A percentile compares a stretch with the other conserved stretches of the same genome.
phyloP scores from a whole-genome alignment of 371 early-diverging fungal genomes.

The Lichtheimia ornata region DNA sequence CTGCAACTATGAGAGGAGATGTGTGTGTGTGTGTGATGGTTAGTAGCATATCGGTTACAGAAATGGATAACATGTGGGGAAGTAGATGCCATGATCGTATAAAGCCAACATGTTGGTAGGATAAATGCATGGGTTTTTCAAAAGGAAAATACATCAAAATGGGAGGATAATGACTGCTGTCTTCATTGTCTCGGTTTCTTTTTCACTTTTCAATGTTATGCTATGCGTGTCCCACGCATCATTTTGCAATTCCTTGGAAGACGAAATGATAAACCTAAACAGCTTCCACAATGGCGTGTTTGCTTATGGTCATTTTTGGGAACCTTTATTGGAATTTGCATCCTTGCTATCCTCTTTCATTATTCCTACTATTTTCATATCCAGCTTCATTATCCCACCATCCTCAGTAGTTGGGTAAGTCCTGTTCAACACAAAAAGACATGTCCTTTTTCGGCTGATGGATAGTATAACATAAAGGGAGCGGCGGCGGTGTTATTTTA shows the following conservation, averaged over 20 bases:
- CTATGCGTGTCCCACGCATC: not conserved
- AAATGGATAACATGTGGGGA: too few species aligned
- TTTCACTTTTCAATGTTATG: not conserved
- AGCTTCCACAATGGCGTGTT: slow-evolving; percentile 31
- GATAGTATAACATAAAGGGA: slow-evolving; percentile 34
- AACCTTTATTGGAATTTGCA: slow-evolving; percentile 45
- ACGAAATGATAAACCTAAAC: not conserved
- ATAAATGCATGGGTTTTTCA: too few species aligned
- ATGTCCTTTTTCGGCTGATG: not conserved
- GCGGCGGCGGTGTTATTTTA: slow-evolving; percentile 72
- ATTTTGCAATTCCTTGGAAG: not conserved
- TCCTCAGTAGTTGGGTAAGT: slow-evolving; percentile 1
- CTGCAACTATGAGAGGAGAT: too few species aligned
- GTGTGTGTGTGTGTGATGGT: too few species aligned
- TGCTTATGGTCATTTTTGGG: slow-evolving; percentile 49
- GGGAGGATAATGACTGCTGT: too few species aligned
- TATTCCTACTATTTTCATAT: not conserved
- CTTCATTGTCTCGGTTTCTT: not conserved
- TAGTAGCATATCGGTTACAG: too few species aligned
- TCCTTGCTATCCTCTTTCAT: slow-evolving; percentile 33
- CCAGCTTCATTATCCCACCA: not conserved
- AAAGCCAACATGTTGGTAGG: too few species aligned
- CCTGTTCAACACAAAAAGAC: not conserved
- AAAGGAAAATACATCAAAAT: too few species aligned
- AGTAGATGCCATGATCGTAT: too few species aligned